Base-by-base conservation (phyloP, 441 rosid species). In the Pelargonium exstipulatum region DNA sequence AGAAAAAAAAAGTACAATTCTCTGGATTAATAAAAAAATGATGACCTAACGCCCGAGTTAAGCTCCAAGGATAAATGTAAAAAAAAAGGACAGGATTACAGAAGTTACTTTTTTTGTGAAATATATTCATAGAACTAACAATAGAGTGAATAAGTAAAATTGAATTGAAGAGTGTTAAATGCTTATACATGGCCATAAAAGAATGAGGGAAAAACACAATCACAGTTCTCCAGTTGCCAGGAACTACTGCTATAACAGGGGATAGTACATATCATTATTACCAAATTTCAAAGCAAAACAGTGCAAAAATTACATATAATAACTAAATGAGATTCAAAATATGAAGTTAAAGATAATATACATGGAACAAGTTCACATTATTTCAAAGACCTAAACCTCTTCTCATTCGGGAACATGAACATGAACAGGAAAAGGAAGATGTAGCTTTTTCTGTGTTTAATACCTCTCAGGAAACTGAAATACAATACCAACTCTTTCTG, bases 391-490 rank as follows among this genome's bases (percentile, higher is more conserved):
- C 48, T n/a, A 35, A 64, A 63, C 32, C 53, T 61, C 64, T 58
- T 64, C 64, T 22, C 40, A 70, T 43, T 69, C 64, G 9, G 61
- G 37, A 32, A 32, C 37, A 32, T 32, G 29, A 73, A 48, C 20
- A 57, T 67, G n/a, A 49, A 66, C 68, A 14, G 9, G 2, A 10
- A 67, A 22, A 22, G 14, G 5, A 1, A 67, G 64, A 22, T 51
- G 32, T 69, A 12, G 12, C 16, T n/a, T 37, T 70, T 48, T 13
- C 71, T 74, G 37, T 55, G 62, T 55, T 18, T 3, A 55, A 18
- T 79, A 88, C 90, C 89, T 85, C 87, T 88, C 92, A 0, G 96
- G 98, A 80, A 93, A 91, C 74, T 94, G 98, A 77, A 91, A 94
- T 73, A 94, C 91, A 63, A 94, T 91, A 55, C 96, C 97, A 65